phyloP scores from a whole-genome alignment of 345 rosid species.

The Microcos paniculata region DNA sequence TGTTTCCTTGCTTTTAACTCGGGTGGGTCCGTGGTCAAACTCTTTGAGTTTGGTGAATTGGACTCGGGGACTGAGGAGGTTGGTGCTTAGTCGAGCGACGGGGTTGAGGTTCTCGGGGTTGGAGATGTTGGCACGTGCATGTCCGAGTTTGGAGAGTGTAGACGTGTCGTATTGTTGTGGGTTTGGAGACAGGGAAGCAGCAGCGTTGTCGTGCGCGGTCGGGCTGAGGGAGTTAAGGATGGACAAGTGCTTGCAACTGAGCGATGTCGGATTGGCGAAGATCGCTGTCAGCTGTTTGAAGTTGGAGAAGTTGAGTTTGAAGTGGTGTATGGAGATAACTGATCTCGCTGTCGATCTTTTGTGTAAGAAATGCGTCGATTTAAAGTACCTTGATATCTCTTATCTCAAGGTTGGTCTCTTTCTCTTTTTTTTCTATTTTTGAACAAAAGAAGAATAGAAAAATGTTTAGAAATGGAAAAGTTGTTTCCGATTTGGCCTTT shows the following conservation, averaged over 20 bases:
- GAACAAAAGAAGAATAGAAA: background rate
- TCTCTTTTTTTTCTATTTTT: background rate
- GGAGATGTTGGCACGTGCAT: constrained; percentile 54
- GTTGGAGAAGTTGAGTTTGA: constrained; percentile 75
- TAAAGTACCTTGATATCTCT: constrained; percentile 76
- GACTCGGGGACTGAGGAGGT: constrained; percentile 39
- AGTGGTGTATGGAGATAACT: constrained; percentile 93
- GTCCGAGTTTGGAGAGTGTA: constrained; percentile 55
- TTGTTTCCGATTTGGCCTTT: background rate
- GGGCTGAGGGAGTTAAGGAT: constrained; percentile 66
- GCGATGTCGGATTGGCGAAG: constrained; percentile 87
- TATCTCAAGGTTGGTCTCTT: constrained; percentile 68
- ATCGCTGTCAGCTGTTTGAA: constrained; percentile 64
- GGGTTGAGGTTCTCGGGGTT: constrained; percentile 61
- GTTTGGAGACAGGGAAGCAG: constrained; percentile 83
- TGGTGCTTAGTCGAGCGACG: constrained; percentile 64
- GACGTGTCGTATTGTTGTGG: constrained; percentile 76
- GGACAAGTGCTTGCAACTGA: constrained; percentile 80
- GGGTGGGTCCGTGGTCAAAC: background rate
- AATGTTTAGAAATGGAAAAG: background rate
- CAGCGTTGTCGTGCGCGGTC: constrained; percentile 61
- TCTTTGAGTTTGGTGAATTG: constrained; percentile 26
- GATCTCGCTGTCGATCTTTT: constrained; percentile 82
- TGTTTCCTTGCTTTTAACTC: constrained; percentile 39
- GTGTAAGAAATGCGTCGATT: constrained; percentile 63